Percentiles rank a stretch among this genome's conserved stretches.
Evolutionary conservation across 768 basidiomycete species (phyloP).

Genomic region (Coprinopsis marcescibilis): DNA sequence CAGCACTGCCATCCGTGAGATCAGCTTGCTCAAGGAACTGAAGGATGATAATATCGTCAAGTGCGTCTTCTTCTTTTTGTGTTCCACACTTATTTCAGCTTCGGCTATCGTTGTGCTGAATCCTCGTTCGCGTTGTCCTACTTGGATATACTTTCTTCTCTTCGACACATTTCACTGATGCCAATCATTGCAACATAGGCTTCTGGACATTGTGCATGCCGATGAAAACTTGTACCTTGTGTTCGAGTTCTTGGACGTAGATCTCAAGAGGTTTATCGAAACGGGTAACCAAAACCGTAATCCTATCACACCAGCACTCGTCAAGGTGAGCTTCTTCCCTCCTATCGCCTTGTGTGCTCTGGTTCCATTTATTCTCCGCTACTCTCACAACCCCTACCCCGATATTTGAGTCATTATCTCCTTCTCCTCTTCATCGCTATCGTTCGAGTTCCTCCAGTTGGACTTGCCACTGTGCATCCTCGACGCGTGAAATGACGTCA

Average conservation of each 20-base stretch:
- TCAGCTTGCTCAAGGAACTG: slow-evolving; percentile 93
- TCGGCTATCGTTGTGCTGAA: slow-evolving; percentile 1
- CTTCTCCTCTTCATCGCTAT: background rate
- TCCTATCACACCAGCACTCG: slow-evolving; percentile 66
- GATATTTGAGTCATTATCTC: background rate
- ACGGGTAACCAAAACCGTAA: slow-evolving; percentile 65
- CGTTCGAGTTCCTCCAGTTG: background rate
- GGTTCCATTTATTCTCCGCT: slow-evolving; percentile 1
- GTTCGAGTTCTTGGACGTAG: slow-evolving; percentile 95
- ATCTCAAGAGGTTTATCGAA: slow-evolving; percentile 97
- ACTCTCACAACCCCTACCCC: slow-evolving; percentile 1
- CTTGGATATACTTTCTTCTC: too few species aligned
- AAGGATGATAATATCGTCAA: slow-evolving; percentile 94
- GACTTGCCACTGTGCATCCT: too few species aligned
- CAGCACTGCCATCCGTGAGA: slow-evolving; percentile 96
- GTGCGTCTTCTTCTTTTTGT: slow-evolving; percentile 36
- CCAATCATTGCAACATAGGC: too few species aligned
- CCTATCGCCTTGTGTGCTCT: too few species aligned
- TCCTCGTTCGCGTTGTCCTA: slow-evolving; percentile 3
- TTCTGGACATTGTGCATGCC: slow-evolving; percentile 94
- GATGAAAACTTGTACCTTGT: slow-evolving; percentile 98
- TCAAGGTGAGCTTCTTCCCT: slow-evolving; percentile 63
- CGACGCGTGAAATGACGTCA: too few species aligned
- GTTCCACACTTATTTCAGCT: too few species aligned
- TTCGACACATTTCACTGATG: too few species aligned